Conservation (phyloP, 108 stramenopile genomes). For the Cyclotella cryptica region DNA sequence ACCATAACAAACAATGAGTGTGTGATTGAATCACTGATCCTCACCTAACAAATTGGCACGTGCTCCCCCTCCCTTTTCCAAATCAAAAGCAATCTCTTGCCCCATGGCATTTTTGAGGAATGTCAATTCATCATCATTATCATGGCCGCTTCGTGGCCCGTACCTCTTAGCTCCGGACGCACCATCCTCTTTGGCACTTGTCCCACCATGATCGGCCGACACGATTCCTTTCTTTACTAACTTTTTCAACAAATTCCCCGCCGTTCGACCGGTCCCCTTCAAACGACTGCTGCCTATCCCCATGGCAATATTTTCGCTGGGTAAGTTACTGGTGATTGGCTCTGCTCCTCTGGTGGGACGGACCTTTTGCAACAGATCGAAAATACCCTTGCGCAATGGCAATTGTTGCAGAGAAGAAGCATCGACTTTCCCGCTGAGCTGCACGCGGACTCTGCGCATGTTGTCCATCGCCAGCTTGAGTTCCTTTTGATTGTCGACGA, state of each 20-base stretch:
- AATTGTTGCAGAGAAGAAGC: conserved; percentile 39
- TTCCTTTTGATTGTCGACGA: conserved; percentile 84
- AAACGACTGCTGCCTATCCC: conserved; percentile 88
- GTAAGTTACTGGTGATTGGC: conserved; percentile 87
- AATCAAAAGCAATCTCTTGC: conserved; percentile 81
- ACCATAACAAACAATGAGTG: too few species aligned
- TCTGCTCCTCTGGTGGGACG: conserved; percentile 56
- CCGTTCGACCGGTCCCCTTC: conserved; percentile 91
- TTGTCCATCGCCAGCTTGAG: conserved; percentile 80
- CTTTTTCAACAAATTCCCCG: conserved; percentile 77
- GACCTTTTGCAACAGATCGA: conserved; percentile 90
- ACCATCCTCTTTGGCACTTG: conserved; percentile 49
- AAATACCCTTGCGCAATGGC: conserved; percentile 78
- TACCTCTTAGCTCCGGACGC: conserved; percentile 37
- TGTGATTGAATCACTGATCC: too few species aligned
- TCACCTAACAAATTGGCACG: conserved; percentile 70
- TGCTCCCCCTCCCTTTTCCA: conserved; percentile 90
- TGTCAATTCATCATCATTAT: conserved; percentile 66
- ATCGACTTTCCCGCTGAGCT: conserved; percentile 79
- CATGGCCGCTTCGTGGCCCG: conserved; percentile 28
- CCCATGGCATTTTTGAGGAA: conserved; percentile 92
- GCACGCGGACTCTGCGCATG: conserved; percentile 75
- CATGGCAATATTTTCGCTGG: conserved; percentile 87
- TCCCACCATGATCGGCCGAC: conserved; percentile 31
- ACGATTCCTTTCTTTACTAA: conserved; percentile 76